Conservation (phyloP, 495 filamentous ascomycete genomes). For the Penicillium waksmanii region DNA sequence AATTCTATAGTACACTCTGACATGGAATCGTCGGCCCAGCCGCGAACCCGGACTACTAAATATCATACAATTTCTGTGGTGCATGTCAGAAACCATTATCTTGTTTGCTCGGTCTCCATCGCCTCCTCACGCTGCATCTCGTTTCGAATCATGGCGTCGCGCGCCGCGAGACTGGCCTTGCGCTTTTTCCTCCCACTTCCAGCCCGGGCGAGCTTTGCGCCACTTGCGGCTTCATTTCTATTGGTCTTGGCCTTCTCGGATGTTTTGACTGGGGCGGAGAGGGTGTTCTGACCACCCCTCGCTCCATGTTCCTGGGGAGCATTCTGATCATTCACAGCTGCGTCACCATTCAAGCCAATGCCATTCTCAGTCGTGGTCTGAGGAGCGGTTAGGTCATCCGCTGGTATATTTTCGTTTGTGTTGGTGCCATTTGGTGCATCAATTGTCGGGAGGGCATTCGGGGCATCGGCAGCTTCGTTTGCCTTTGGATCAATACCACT, state of each 20-base stretch:
- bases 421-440: not conserved
- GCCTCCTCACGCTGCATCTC: constrained; percentile 51
- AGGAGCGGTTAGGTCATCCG: not conserved
- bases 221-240: not conserved
- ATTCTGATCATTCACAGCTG: not conserved
- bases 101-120: constrained; percentile 41
- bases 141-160: constrained; percentile 42
- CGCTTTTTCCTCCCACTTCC: constrained; percentile 33
- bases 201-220: not conserved
- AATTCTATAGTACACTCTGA: not conserved
- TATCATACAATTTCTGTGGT: not conserved
- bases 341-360: not conserved
- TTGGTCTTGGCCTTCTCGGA: not conserved
- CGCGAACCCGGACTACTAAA: not conserved
- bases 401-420: not conserved
- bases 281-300: not conserved
- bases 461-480: not conserved
- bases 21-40: not conserved
- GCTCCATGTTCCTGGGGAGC: not conserved
- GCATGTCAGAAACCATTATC: constrained; percentile 12
- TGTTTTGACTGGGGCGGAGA: not conserved
- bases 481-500: not conserved
- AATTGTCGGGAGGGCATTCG: not conserved
- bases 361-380: not conserved
- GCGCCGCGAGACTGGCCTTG: constrained; percentile 41